Conservation (phyloP, 768 basidiomycete species). For the Boletus sp. region DNA sequence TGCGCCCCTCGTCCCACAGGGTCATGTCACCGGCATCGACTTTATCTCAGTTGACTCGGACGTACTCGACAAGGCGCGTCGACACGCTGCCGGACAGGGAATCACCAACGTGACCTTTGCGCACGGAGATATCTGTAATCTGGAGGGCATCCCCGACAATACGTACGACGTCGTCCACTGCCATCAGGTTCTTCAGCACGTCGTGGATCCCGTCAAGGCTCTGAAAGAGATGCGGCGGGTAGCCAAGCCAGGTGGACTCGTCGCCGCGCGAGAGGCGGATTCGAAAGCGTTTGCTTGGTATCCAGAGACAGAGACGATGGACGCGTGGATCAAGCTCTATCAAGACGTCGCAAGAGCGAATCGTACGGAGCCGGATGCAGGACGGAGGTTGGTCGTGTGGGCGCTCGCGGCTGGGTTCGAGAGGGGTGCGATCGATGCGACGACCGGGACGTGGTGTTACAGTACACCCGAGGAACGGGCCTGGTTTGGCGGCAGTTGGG, state of each 20-base stretch:
- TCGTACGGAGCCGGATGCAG: constrained; percentile 41
- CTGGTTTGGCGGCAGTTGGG: constrained; percentile 41
- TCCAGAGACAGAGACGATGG: constrained; percentile 35
- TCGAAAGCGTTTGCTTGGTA: constrained; percentile 33
- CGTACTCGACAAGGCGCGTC: constrained; percentile 37
- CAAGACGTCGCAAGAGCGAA: constrained; percentile 26
- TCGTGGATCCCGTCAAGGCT: constrained; percentile 39
- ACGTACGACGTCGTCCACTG: constrained; percentile 50
- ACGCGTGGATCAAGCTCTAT: constrained; percentile 23
- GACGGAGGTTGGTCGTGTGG: constrained; percentile 38
- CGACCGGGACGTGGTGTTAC: constrained; percentile 38
- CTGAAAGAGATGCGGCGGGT: constrained; percentile 50
- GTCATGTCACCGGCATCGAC: constrained; percentile 46
- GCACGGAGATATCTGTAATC: constrained; percentile 37
- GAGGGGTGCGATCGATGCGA: constrained; percentile 25
- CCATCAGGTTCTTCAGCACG: constrained; percentile 51
- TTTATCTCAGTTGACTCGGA: constrained; percentile 18
- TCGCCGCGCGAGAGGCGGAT: constrained; percentile 46
- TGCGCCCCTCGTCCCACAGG: constrained; percentile 39
- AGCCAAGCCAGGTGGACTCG: constrained; percentile 43
- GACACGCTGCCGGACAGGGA: constrained; percentile 26
- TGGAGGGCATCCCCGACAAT: constrained; percentile 36
- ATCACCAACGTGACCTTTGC: constrained; percentile 40
- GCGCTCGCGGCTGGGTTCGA: constrained; percentile 38
- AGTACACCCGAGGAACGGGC: constrained; percentile 34